phyloP scores from a whole-genome alignment of 2,329 filamentous ascomycete genomes.

The Cladosporium velox region DNA sequence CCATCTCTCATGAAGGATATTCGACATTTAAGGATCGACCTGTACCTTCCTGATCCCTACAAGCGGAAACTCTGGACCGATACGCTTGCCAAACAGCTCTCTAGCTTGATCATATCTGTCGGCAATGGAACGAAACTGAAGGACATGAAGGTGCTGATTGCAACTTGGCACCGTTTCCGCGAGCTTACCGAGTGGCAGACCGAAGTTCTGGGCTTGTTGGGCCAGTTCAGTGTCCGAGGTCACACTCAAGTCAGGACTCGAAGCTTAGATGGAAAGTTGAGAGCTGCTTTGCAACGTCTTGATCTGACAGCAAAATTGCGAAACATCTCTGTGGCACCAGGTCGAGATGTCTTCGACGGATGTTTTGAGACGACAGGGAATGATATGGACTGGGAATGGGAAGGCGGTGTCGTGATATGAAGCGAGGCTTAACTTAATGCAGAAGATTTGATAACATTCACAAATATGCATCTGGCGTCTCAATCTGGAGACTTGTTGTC shows the following conservation, averaged over 20 bases:
- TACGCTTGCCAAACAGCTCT: slow-evolving; percentile 3
- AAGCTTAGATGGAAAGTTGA: slow-evolving; percentile 19
- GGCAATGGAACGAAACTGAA: slow-evolving; percentile 23
- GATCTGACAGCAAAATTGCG: neutral
- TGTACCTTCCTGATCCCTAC: slow-evolving; percentile 25
- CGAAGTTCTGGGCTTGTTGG: slow-evolving; percentile 24
- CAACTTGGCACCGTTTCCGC: slow-evolving; percentile 20
- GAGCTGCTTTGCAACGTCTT: neutral
- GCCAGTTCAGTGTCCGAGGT: slow-evolving; percentile 26
- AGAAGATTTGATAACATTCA: too few species aligned
- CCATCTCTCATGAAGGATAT: slow-evolving; percentile 22
- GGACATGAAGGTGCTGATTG: slow-evolving; percentile 25
- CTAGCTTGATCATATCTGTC: slow-evolving; percentile 21
- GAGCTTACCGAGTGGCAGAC: slow-evolving; percentile 20
- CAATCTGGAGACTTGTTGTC: neutral
- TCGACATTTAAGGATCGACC: slow-evolving; percentile 25
- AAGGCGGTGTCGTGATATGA: slow-evolving; percentile 3
- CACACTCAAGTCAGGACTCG: slow-evolving; percentile 24
- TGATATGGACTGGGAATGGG: slow-evolving; percentile 4
- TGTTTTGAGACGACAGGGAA: too few species aligned
- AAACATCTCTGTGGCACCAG: neutral
- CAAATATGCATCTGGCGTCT: too few species aligned
- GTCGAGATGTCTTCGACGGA: neutral
- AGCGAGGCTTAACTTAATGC: neutral
- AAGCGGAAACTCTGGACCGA: neutral